Evolutionary conservation across 305 asterid genomes (phyloP).

Genomic region (Fraxinus velutina): DNA sequence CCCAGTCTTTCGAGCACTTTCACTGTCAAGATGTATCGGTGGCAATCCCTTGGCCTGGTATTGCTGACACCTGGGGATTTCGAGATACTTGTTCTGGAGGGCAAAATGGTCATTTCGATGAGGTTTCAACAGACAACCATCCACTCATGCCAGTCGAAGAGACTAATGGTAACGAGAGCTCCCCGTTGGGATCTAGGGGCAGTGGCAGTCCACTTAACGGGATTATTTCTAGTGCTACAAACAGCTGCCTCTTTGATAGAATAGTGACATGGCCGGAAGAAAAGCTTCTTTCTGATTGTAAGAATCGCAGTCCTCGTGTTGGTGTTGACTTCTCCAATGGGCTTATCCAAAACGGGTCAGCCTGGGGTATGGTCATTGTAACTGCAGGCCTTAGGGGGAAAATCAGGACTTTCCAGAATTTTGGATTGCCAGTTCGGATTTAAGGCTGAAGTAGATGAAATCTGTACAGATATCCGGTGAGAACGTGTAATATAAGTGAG

Average conservation of each 20-base stretch:
- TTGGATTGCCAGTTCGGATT: constrained; percentile 79
- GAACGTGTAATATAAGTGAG: constrained; percentile 52
- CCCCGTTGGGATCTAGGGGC: constrained; percentile 51
- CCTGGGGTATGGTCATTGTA: constrained; percentile 90
- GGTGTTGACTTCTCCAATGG: constrained; percentile 64
- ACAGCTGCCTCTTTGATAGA: constrained; percentile 68
- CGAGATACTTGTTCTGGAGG: constrained; percentile 34
- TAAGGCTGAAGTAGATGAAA: constrained; percentile 30
- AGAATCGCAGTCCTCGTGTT: constrained; percentile 60
- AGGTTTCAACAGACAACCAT: constrained; percentile 48
- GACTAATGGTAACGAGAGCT: constrained; percentile 43
- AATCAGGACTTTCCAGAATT: constrained; percentile 82
- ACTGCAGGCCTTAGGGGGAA: constrained; percentile 90
- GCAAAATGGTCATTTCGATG: constrained; percentile 47
- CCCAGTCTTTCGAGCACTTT: constrained; percentile 75
- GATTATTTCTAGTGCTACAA: constrained; percentile 50
- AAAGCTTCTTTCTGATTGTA: constrained; percentile 56
- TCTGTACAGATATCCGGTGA: constrained; percentile 71
- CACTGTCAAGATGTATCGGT: constrained; percentile 90
- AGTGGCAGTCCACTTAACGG: constrained; percentile 62
- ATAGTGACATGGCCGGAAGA: constrained; percentile 93
- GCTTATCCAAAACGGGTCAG: constrained; percentile 53
- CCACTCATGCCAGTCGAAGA: constrained; percentile 61
- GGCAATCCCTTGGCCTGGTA: constrained; percentile 96
- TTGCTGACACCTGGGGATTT: constrained; percentile 39